Evolutionary conservation across 2,329 filamentous ascomycete genomes (phyloP), one percentile per base, ranked within the genome.

Genomic region (Alternaria panax): DNA sequence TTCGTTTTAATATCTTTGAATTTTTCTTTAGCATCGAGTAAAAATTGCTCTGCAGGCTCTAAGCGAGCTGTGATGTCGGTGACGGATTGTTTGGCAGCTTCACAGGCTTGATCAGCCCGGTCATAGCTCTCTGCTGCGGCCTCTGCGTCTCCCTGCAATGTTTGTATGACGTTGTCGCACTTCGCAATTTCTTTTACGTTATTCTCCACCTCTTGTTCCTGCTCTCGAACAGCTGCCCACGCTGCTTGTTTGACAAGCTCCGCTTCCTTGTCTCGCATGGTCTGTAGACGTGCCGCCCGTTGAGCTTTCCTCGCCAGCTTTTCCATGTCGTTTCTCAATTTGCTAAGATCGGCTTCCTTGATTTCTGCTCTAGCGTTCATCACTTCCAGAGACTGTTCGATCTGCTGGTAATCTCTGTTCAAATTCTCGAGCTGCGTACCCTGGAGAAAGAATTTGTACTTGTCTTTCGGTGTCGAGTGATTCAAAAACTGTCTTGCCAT

Each of bases 401-500:
- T 88, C 57, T 97, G 82, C 59, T 89, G 87, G 77, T 99, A 99
- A 73, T 99, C 95, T 62, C 92, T 89, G 74, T 97, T 92, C 9
- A 99, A 84, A 68, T 94, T 90, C 75, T 98, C 92, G 1, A 99
- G 86, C 70, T 98, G 93, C 0, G 97, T 96, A 25, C 95, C 95
- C 69, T 93, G 92, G 60, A 97, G 86, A 74, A 99, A 99, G 72
- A 97, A 97, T 67, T 92, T 95, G 83, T 98, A 99, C 76, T 99
- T 99, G 60, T 94, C 89, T 4, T 86, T 82, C 0, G 93, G 87
- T 2, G 88, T 91, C 12, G 95, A 94, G 34, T 89, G 87, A 72
- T 94, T 96, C 42, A 99, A 85, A 70, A 99, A 99, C 59, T 96
- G 91, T 11, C 95, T 88, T 11, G 95, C 95, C 78, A 93, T 93